Percentiles rank a stretch among this genome's conserved stretches.
These are phyloP conservation scores for Arachnopeziza araneosa DNA, from an alignment of 2,329 filamentous ascomycete genomes.

Conservation along the genomic window DNA sequence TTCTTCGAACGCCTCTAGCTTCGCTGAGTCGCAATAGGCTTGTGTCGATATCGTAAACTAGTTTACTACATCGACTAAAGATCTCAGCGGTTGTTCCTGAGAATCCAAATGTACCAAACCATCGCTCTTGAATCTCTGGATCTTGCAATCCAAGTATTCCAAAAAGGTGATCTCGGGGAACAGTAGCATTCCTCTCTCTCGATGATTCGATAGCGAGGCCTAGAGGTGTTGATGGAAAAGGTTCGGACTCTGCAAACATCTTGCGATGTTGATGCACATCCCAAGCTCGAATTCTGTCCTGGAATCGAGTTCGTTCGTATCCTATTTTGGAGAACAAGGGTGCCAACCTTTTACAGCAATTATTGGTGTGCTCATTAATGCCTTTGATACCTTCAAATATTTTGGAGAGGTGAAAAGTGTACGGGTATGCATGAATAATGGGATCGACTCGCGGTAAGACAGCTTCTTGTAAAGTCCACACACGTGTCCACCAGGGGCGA, in stretches of 20 bases:
- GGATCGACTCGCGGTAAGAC: not conserved
- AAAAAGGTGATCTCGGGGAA: not conserved
- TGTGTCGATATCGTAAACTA: not conserved
- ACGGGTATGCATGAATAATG: no score
- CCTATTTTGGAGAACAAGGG: not conserved
- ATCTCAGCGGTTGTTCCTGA: not conserved
- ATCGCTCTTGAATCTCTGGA: not conserved
- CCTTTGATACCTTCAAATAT: not conserved
- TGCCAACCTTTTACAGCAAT: no score
- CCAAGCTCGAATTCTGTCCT: not conserved
- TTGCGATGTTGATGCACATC: not conserved
- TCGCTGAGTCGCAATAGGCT: not conserved
- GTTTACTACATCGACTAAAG: not conserved
- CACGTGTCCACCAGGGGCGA: not conserved
- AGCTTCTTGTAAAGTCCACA: conserved; percentile 3
- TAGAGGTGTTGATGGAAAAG: not conserved
- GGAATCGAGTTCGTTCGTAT: no score
- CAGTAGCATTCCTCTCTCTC: not conserved
- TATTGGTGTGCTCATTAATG: no score
- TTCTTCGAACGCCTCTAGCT: conserved; percentile 1
- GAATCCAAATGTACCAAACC: not conserved
- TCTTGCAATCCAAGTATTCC: not conserved
- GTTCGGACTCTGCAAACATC: not conserved
- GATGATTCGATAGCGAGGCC: not conserved
- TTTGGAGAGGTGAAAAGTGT: no score